These are phyloP conservation scores for Penicillium sp. DNA, from an alignment of 2,329 filamentous ascomycete species.

Conservation along the genomic window DNA sequence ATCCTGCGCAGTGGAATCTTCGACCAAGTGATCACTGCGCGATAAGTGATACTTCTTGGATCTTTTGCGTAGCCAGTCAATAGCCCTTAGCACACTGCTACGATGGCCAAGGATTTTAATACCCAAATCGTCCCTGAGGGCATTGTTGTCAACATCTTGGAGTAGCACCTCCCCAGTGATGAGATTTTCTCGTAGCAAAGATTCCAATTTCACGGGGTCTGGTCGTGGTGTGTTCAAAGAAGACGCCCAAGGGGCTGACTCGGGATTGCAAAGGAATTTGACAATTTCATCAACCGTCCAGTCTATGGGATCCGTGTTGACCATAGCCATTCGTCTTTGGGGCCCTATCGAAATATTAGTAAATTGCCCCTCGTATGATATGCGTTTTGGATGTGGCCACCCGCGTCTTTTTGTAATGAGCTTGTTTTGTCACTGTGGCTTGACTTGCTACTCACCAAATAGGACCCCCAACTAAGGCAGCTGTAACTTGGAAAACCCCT, in stretches of 20 bases:
- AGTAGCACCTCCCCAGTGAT: constrained; percentile 62
- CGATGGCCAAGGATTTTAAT: constrained; percentile 56
- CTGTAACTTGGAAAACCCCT: no score
- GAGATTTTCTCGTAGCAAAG: constrained; percentile 54
- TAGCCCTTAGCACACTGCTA: constrained; percentile 52
- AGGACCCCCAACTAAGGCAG: background rate
- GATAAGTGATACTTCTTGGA: constrained; percentile 48
- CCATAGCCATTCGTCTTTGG: constrained; percentile 21
- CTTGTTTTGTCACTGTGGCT: no score
- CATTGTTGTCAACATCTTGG: constrained; percentile 44
- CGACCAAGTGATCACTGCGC: background rate
- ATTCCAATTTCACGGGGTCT: constrained; percentile 50
- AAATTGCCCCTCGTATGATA: no score
- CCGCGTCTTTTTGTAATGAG: no score
- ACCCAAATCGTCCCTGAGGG: constrained; percentile 48
- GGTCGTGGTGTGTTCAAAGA: constrained; percentile 42
- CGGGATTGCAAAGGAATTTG: constrained; percentile 55
- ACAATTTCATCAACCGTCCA: constrained; percentile 68
- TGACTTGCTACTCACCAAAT: constrained; percentile 3
- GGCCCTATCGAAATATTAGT: constrained; percentile 5
- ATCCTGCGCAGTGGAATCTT: no score
- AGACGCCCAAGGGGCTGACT: constrained; percentile 41
- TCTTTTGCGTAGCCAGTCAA: constrained; percentile 50
- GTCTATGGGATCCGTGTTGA: constrained; percentile 59
- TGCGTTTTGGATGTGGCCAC: no score